Evolutionary conservation across 768 basidiomycete species (phyloP).

Genomic region (Suillus alpinus): DNA sequence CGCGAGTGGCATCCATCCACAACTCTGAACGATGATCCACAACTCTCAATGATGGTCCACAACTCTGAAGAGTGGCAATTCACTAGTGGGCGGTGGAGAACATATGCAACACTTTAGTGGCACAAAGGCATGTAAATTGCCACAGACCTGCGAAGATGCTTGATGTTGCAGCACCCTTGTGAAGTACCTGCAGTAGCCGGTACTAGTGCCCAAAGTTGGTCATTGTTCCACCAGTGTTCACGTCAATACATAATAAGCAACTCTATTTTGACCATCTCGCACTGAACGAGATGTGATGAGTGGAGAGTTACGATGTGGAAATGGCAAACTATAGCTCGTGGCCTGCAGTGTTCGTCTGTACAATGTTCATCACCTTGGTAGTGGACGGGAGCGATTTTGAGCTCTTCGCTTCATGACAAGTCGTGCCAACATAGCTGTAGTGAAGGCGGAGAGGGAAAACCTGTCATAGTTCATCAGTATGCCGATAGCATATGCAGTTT

Average conservation of each 20-base stretch:
- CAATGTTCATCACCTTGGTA: constrained; percentile 47
- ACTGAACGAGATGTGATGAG: background rate
- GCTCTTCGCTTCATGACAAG: constrained; percentile 55
- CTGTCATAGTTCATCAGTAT: constrained; percentile 36
- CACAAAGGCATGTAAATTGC: background rate
- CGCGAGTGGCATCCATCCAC: background rate
- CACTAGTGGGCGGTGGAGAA: background rate
- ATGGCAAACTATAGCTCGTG: background rate
- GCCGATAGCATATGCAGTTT: background rate
- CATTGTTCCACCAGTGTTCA: no score
- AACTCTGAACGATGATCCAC: background rate
- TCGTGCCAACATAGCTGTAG: constrained; percentile 76
- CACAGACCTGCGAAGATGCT: background rate
- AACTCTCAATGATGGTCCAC: background rate
- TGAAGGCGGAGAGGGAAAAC: constrained; percentile 87
- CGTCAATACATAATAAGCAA: background rate
- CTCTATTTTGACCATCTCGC: background rate
- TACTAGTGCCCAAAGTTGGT: background rate
- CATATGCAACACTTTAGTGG: background rate
- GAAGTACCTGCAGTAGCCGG: background rate
- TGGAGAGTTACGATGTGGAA: background rate
- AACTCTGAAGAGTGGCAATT: background rate
- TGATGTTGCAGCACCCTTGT: background rate
- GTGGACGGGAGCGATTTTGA: constrained; percentile 43
- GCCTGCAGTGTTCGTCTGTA: background rate